Conservation (phyloP, 495 filamentous ascomycete genomes). For the Arthonia radiata region DNA sequence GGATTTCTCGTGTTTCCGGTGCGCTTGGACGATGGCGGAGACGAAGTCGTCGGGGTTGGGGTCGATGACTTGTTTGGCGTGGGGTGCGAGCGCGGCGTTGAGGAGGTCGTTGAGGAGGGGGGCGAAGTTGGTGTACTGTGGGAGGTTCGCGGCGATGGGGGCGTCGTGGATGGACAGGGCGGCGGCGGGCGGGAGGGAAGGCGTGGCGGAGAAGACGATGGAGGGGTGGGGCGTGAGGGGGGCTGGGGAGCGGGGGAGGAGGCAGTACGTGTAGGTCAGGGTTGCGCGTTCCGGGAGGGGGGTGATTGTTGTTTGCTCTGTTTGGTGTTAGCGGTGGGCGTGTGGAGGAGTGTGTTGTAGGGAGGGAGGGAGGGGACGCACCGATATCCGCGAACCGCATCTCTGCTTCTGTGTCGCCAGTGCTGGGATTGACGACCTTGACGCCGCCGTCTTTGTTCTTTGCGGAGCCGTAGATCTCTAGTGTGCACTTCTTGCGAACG, state of each 20-base stretch:
- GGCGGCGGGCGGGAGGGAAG: slow-evolving; percentile 34
- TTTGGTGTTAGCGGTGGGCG: slow-evolving; percentile 24
- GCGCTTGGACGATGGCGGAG: slow-evolving; percentile 50
- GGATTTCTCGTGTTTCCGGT: slow-evolving; percentile 74
- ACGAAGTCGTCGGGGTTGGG: slow-evolving; percentile 55
- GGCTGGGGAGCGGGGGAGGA: no score
- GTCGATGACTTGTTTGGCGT: slow-evolving; percentile 33
- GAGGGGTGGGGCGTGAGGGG: slow-evolving; percentile 18
- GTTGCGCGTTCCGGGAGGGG: slow-evolving; percentile 38
- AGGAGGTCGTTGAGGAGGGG: slow-evolving; percentile 37
- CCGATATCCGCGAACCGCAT: slow-evolving; percentile 51
- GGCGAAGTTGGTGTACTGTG: slow-evolving; percentile 26
- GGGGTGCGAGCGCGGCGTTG: slow-evolving; percentile 22
- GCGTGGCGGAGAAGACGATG: slow-evolving; percentile 23
- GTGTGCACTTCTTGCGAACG: slow-evolving; percentile 71
- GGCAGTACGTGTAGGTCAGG: no score
- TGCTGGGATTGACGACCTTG: slow-evolving; percentile 38
- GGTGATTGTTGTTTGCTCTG: slow-evolving; percentile 7
- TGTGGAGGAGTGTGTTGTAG: slow-evolving; percentile 15
- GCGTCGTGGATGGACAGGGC: slow-evolving; percentile 25
- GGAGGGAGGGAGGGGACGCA: slow-evolving; percentile 17
- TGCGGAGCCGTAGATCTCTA: slow-evolving; percentile 29
- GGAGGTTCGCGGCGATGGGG: slow-evolving; percentile 23
- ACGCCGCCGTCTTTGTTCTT: slow-evolving; percentile 27
- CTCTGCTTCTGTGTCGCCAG: slow-evolving; percentile 40